Evolutionary conservation across 1,139 yeast genomes (phyloP), one percentile per base, ranked within the genome.

Genomic region (Lizanozyma gosingica): DNA sequence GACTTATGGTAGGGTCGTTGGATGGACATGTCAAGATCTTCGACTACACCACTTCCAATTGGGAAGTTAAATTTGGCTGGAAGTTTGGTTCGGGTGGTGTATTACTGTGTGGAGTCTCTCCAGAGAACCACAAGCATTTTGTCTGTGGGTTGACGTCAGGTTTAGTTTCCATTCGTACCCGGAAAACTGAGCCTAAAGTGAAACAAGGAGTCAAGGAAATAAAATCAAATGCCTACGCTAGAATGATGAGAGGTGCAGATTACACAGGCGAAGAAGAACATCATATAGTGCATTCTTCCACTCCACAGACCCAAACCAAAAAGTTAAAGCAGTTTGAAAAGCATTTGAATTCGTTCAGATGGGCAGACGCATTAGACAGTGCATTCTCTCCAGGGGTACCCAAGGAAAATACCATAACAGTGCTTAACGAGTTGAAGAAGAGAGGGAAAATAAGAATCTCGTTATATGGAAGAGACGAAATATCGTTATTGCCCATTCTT

Each of bases 11-110:
- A 6, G 97, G 97, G 17, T 90, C 97, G 0, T 70, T 92, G 45
- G 98, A 92, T 61, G 98, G 98, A 15, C 98, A 92, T 60, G 96
- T 92, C 43, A 92, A 92, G 62, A 88, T 90, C 37, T 86, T 92
- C 59, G 97, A 90, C 60, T 78, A 86, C 33, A 65, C 78, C 33
- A 71, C 82, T 18, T 67, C 83, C 38, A 67, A 76, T 46, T 92
- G 94, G 90, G 84, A 83, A 45, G 96, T 90, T 47, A 85, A 83
- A 57, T 92, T 88, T 59, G 97, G 97, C 36, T 92, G 97, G 97
- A 92, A 90, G 60, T 90, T 84, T 55, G 95, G 96, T 35, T 59
- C 66, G 46, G 88, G 94, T 14, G 94, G 95, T 35, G 96, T 92
- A 0, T 68, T 92, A 50, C 73, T 88, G 52, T 81, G 95, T 57